Evolutionary conservation across 2,329 filamentous ascomycete genomes (phyloP), one percentile per base, ranked within the genome.

Genomic region (Fulvia fulva): DNA sequence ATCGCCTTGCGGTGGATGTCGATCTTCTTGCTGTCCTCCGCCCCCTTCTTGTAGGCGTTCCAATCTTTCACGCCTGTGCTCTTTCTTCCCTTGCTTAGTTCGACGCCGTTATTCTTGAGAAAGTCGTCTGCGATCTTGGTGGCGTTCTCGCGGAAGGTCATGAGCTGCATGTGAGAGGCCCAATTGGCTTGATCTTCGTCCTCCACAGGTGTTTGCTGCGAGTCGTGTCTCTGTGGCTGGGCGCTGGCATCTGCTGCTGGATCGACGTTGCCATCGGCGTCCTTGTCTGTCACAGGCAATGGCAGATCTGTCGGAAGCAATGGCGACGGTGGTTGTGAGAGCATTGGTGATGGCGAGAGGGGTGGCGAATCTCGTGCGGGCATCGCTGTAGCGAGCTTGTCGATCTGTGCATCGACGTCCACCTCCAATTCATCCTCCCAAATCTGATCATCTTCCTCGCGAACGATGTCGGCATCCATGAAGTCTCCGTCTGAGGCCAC

Each of bases 11-110:
- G n/a, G n/a, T 22, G 57, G 5, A 56, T 52, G 37, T 51, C 53
- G 22, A 57, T 55, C 55, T 63, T 58, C 52, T 62, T 62, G 51
- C 53, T 46, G 37, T 60, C 58, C 30, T 49, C 22, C 21, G 41
- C 51, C 5, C 55, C 56, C 12, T 23, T 26, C 9, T 47, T 32
- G 21, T 32, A 57, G 8, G 51, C 52, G 26, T 22, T 41, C 22
- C 32, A 30, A 19, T 58, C 30, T 12, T 52, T 41, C 22, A 47
- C 43, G 25, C 25, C 12, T 21, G 14, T 26, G 41, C 41, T 55
- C 25, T n/a, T 34, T 19, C 51, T 61, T 55, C 1, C 22, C 22
- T 5, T 51, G 21, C 22, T 0, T 7, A 56, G 43, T 43, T 61
- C 32, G 32, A 51, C 51, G 19, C 53, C 53, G 14, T 34, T 44